Percentiles rank a stretch among this genome's conserved stretches.
These are phyloP conservation scores for Erodium moschatum DNA, from an alignment of 441 rosid species.

Conservation along the genomic window DNA sequence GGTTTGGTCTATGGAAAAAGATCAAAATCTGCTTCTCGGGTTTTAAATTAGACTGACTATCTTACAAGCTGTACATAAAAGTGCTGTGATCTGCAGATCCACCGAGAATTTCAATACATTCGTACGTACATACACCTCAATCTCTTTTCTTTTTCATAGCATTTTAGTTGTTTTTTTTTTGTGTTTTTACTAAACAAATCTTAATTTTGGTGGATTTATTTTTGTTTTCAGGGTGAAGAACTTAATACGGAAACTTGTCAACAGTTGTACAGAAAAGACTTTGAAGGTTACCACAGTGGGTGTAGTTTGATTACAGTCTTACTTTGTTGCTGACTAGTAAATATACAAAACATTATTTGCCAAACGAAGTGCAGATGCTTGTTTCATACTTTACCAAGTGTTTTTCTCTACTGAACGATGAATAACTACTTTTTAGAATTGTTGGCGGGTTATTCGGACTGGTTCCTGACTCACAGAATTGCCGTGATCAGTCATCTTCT, in stretches of 20 bases:
- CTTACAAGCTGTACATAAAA: not conserved
- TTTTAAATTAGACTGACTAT: constrained; percentile 29
- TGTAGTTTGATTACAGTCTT: not conserved
- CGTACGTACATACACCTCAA: constrained; percentile 10
- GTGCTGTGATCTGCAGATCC: not conserved
- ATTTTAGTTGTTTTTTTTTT: not conserved
- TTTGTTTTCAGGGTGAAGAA: constrained; percentile 15
- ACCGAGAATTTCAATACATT: not conserved
- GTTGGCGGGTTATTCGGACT: not conserved
- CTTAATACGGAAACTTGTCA: not conserved
- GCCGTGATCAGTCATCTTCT: too few relatives aligned
- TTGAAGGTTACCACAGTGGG: not conserved
- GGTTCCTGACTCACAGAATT: too few relatives aligned
- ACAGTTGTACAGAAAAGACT: constrained; percentile 19
- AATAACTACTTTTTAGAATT: not conserved
- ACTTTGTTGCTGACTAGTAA: constrained; percentile 12
- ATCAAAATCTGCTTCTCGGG: constrained; percentile 32
- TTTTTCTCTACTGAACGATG: not conserved
- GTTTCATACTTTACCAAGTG: too few relatives aligned
- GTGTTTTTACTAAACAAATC: not conserved
- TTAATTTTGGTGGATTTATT: not conserved
- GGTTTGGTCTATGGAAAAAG: constrained; percentile 52
- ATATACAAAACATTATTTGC: not conserved
- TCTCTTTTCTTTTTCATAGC: too few relatives aligned
- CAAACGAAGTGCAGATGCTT: too few relatives aligned